Conservation (phyloP, 1,284 basidiomycete genomes). For the Violaceomyces palustris region DNA sequence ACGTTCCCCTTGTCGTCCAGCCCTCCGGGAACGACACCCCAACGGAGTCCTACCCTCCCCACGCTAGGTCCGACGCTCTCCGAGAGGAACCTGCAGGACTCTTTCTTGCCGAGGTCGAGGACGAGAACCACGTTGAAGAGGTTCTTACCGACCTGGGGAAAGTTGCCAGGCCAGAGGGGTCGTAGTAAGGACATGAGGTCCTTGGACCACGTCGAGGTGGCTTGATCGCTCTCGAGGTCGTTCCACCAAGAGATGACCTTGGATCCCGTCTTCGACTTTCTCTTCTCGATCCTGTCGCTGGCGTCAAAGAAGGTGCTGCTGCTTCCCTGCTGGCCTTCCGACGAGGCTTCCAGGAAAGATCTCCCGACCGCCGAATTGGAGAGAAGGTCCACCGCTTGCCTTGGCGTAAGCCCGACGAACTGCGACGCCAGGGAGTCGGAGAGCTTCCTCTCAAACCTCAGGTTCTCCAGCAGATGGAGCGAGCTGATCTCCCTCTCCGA, state of each 20-base stretch:
- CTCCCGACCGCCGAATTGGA: slow-evolving; percentile 18
- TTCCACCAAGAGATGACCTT: slow-evolving; percentile 76
- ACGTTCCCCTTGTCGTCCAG: slow-evolving; percentile 14
- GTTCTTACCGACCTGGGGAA: slow-evolving; percentile 40
- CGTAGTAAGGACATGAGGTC: slow-evolving; percentile 28
- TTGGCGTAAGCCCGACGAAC: slow-evolving; percentile 61
- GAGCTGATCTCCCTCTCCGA: slow-evolving; percentile 21
- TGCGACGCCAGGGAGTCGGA: slow-evolving; percentile 61
- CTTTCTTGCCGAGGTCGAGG: slow-evolving; percentile 32
- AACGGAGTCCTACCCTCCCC: slow-evolving; percentile 33
- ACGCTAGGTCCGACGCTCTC: slow-evolving; percentile 30
- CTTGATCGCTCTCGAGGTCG: slow-evolving; percentile 75
- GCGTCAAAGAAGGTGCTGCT: slow-evolving; percentile 55
- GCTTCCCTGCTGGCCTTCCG: slow-evolving; percentile 48
- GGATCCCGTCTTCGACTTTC: slow-evolving; percentile 54
- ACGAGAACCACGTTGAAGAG: slow-evolving; percentile 46
- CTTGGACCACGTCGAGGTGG: slow-evolving; percentile 14
- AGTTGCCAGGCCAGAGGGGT: slow-evolving; percentile 39
- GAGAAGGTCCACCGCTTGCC: slow-evolving; percentile 68
- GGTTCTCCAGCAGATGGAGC: slow-evolving; percentile 14
- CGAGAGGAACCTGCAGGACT: slow-evolving; percentile 30
- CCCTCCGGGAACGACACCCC: slow-evolving; percentile 42
- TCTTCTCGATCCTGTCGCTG: slow-evolving; percentile 40
- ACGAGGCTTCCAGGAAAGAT: slow-evolving; percentile 10
- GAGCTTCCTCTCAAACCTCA: slow-evolving; percentile 69